Base-by-base conservation (phyloP, 1,284 basidiomycete genomes). In the Porodaedalea pini region DNA sequence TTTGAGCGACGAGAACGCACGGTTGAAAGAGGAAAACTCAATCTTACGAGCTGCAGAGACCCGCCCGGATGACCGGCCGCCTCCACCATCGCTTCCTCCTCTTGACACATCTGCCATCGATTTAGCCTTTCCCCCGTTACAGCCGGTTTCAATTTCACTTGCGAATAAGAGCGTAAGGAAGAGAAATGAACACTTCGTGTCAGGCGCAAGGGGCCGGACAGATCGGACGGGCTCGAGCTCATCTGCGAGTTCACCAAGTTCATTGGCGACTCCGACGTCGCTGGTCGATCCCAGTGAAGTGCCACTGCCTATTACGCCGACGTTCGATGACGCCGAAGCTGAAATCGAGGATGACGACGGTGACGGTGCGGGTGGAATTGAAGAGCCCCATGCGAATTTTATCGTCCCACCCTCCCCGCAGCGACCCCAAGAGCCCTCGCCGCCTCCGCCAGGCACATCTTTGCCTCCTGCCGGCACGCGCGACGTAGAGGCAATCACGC, bases 101-200 rank as follows among this genome's bases (percentile, higher is more conserved):
- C 32, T 47, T 27, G 45, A 47, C 17, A 29, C 39, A 32, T 45
- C 56, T 32, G 56, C 27, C 11, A 52, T 57, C 19, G 49, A 57
- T 21, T 17, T 52, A 17, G 31, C 49, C n/a, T 57, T 57, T 25
- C 56, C 56, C 31, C 56, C 56, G 3, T 19, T 57, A 3, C 29
- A 44, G 40, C 56, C 56, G 10, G 40, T 41, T 23, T 10, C 37
- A 4, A 51, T 52, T 6, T 41, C 48, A 37, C 31, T 27, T 34
- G 3, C 19, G 23, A 45, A 21, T 23, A 5, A 31, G 17, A 40
- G 15, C 4, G 25, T 17, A 15, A 15, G n/a, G 13, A 13, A 47
- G n/a, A 13, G 25, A 31, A 23, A 21, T 21, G 25, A 31, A 27
- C n/a, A 23, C 15, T 23, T 23, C n/a, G 21, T 19, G 21, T 21